Conservation (phyloP, 345 rosid genomes). For the Salix purpurea region DNA sequence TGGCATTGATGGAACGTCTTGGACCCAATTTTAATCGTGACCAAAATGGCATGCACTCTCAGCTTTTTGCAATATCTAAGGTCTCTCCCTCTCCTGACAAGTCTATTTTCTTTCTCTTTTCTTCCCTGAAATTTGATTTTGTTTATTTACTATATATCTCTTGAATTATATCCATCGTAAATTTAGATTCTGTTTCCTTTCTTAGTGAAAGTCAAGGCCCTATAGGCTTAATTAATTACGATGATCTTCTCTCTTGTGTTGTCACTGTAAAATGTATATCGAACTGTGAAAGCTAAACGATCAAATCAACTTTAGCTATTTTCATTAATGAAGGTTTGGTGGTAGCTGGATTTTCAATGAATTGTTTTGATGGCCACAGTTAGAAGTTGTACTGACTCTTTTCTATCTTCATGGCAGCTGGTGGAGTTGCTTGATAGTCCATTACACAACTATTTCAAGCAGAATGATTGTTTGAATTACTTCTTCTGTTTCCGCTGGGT, state of each 20-base stretch:
- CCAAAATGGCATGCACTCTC: slow-evolving; percentile 97
- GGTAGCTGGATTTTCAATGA: neutral
- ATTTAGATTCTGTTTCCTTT: neutral
- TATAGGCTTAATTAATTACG: neutral
- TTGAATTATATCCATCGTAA: neutral
- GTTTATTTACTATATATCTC: neutral
- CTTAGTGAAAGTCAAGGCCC: neutral
- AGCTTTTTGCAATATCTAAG: slow-evolving; percentile 94
- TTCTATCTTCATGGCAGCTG: slow-evolving; percentile 48
- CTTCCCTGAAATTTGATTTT: neutral
- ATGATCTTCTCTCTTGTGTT: neutral
- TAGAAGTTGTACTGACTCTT: slow-evolving; percentile 3
- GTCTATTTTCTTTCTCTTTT: neutral
- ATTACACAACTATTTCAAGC: slow-evolving; percentile 79
- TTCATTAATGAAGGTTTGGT: neutral
- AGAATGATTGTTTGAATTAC: slow-evolving; percentile 95
- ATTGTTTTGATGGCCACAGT: neutral
- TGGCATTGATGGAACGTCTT: slow-evolving; percentile 89
- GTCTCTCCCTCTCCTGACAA: slow-evolving; percentile 31
- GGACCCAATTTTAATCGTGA: slow-evolving; percentile 98
- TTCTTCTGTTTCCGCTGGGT: slow-evolving; percentile 99
- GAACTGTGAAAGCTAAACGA: neutral
- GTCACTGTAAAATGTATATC: slow-evolving; percentile 1
- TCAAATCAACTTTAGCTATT: too few relatives aligned
- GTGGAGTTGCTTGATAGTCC: slow-evolving; percentile 91